Conservation (phyloP, 2,329 filamentous ascomycete species). For the Purpureocillium takamizusanense region DNA sequence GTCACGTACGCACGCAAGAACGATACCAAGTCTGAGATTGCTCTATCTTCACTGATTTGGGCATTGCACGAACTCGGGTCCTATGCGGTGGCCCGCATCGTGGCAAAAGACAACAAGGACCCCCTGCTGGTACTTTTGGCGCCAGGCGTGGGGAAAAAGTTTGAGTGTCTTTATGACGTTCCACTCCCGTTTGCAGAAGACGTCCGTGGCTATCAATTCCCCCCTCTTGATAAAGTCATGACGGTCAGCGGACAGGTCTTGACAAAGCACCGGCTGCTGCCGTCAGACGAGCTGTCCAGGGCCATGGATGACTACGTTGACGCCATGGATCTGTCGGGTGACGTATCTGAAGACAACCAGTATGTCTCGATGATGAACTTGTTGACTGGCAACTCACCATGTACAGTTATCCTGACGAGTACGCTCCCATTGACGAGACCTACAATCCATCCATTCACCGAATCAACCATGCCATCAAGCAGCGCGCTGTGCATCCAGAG, state of each 20-base stretch:
- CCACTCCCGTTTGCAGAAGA: slow-evolving; percentile 92
- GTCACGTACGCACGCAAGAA: slow-evolving; percentile 68
- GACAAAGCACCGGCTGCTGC: slow-evolving; percentile 75
- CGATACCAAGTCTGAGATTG: slow-evolving; percentile 75
- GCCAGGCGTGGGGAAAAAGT: slow-evolving; percentile 67
- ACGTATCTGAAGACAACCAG: no score
- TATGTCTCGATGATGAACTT: no score
- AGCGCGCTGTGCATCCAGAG: slow-evolving; percentile 67
- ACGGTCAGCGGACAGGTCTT: slow-evolving; percentile 78
- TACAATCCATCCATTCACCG: slow-evolving; percentile 84
- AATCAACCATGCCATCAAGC: slow-evolving; percentile 75
- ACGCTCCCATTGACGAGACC: slow-evolving; percentile 68
- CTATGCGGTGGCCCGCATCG: slow-evolving; percentile 78
- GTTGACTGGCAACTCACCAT: slow-evolving; percentile 1
- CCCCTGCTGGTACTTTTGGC: slow-evolving; percentile 71
- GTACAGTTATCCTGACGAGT: slow-evolving; percentile 47
- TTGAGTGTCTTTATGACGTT: slow-evolving; percentile 82
- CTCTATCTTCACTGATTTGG: slow-evolving; percentile 82
- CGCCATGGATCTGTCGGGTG: slow-evolving; percentile 71
- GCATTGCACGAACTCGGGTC: slow-evolving; percentile 77
- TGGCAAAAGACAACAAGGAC: slow-evolving; percentile 73
- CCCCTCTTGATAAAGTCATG: slow-evolving; percentile 77
- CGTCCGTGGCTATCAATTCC: slow-evolving; percentile 81
- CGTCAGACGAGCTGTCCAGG: slow-evolving; percentile 60
- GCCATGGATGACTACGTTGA: slow-evolving; percentile 92